These are phyloP conservation scores for Wickerhamomyces rabaulensis DNA, from an alignment of 805 yeast genomes.

Conservation along the genomic window DNA sequence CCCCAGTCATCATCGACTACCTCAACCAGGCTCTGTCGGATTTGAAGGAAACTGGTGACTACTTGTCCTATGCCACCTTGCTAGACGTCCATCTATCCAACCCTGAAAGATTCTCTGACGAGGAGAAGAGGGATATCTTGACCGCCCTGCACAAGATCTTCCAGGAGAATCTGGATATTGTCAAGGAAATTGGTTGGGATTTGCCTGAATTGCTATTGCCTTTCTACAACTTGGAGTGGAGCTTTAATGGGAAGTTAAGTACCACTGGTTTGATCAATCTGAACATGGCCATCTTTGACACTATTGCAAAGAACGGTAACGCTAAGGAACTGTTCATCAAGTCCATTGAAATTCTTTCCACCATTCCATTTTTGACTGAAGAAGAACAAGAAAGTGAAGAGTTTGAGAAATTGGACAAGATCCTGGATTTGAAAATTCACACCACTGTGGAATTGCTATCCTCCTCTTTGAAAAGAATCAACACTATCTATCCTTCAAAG, in stretches of 20 bases:
- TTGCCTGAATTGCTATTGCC: conserved; percentile 63
- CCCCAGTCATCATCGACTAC: conserved; percentile 1
- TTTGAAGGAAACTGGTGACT: conserved; percentile 46
- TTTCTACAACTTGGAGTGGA: conserved; percentile 40
- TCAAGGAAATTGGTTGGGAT: conserved; percentile 85
- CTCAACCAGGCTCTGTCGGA: conserved; percentile 2
- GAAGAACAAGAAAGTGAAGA: conserved; percentile 2
- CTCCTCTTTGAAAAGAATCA: conserved; percentile 53
- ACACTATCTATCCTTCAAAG: conserved; percentile 72
- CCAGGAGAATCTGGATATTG: conserved; percentile 39
- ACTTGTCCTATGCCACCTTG: conserved; percentile 64
- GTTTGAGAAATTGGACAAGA: conserved; percentile 6
- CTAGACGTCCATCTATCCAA: conserved; percentile 56
- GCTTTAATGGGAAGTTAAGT: conserved; percentile 36
- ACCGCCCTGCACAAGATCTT: conserved; percentile 40
- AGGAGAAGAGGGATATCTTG: conserved; percentile 48
- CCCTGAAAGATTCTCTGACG: conserved; percentile 38
- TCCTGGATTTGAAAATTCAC: conserved; percentile 48
- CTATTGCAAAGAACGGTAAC: conserved; percentile 65
- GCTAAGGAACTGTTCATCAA: conserved; percentile 76
- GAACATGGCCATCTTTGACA: conserved; percentile 49
- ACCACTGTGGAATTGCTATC: conserved; percentile 59
- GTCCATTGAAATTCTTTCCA: conserved; percentile 56
- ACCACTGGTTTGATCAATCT: conserved; percentile 9
- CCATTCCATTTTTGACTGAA: conserved; percentile 23